Evolutionary conservation across 2,329 filamentous ascomycete genomes (phyloP).

Genomic region (Pseudocercospora pini-densiflorae): DNA sequence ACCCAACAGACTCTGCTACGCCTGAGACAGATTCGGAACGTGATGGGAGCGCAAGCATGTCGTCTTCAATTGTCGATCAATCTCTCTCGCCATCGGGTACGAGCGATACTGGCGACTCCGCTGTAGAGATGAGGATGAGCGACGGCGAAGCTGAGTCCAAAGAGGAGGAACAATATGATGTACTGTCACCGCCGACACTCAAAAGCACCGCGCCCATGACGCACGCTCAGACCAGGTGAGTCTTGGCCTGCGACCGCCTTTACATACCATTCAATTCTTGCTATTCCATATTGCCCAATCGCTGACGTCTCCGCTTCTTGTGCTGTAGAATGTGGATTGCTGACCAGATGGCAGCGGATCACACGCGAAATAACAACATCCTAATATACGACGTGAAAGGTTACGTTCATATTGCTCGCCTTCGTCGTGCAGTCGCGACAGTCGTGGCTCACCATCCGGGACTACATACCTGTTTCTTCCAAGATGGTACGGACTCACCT

Average conservation of each 20-base stretch:
- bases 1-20: background rate
- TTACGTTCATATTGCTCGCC: slow-evolving; percentile 19
- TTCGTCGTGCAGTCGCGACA: slow-evolving; percentile 20
- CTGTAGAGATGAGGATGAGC: slow-evolving; percentile 20
- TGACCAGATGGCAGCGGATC: slow-evolving; percentile 23
- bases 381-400: slow-evolving; percentile 22
- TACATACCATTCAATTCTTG: no score
- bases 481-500: slow-evolving; percentile 21
- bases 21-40: slow-evolving; percentile 3
- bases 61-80: slow-evolving; percentile 1
- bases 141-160: slow-evolving; percentile 9
- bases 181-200: slow-evolving; percentile 1
- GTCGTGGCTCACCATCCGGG: slow-evolving; percentile 23
- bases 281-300: background rate
- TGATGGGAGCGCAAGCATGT: slow-evolving; percentile 1
- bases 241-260: slow-evolving; percentile 20
- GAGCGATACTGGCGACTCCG: slow-evolving; percentile 15
- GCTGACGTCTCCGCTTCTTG: slow-evolving; percentile 11
- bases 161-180: slow-evolving; percentile 7
- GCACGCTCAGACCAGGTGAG: slow-evolving; percentile 29
- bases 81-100: slow-evolving; percentile 2
- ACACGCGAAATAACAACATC: slow-evolving; percentile 23
- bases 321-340: slow-evolving; percentile 23
- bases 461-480: slow-evolving; percentile 26
- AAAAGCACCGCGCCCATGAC: slow-evolving; percentile 24